Conservation (phyloP, 768 basidiomycete species). For the Leucocoprinus leucothites region DNA sequence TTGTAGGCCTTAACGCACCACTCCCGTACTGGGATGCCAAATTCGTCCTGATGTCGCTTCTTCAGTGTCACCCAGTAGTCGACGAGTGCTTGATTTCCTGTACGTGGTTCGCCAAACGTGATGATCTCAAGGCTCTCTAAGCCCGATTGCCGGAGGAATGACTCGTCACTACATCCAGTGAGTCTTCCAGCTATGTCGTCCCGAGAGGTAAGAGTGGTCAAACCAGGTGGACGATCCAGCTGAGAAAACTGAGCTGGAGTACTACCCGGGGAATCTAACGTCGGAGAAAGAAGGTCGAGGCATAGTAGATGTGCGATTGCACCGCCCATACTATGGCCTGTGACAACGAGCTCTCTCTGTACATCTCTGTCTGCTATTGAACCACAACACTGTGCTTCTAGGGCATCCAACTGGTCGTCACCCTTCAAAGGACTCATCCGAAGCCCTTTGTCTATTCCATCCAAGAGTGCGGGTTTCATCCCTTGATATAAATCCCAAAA, state of each 20-base stretch:
- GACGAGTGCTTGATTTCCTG: slow-evolving; percentile 42
- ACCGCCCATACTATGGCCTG: slow-evolving; percentile 59
- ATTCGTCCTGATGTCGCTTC: slow-evolving; percentile 25
- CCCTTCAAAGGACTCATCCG: slow-evolving; percentile 2
- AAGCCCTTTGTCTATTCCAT: slow-evolving; percentile 37
- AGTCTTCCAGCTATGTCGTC: not conserved
- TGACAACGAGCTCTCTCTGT: slow-evolving; percentile 40
- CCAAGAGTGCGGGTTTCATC: slow-evolving; percentile 28
- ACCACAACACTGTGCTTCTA: not conserved
- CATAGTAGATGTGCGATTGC: slow-evolving; percentile 48
- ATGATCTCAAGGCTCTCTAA: slow-evolving; percentile 35
- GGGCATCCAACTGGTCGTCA: not conserved
- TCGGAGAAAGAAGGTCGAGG: slow-evolving; percentile 38
- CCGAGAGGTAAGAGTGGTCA: not conserved
- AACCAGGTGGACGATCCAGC: no score
- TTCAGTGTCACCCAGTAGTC: slow-evolving; percentile 39
- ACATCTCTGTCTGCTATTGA: slow-evolving; percentile 15
- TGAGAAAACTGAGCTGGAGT: no score
- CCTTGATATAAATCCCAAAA: slow-evolving; percentile 54
- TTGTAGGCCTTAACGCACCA: slow-evolving; percentile 53
- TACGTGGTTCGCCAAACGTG: slow-evolving; percentile 50
- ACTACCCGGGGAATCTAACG: not conserved
- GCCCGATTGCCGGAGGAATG: slow-evolving; percentile 22
- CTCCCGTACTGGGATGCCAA: slow-evolving; percentile 40
- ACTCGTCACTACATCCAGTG: not conserved